These are phyloP conservation scores for Kodamaea ohmeri DNA, from an alignment of 1,139 yeast genomes.

Conservation along the genomic window DNA sequence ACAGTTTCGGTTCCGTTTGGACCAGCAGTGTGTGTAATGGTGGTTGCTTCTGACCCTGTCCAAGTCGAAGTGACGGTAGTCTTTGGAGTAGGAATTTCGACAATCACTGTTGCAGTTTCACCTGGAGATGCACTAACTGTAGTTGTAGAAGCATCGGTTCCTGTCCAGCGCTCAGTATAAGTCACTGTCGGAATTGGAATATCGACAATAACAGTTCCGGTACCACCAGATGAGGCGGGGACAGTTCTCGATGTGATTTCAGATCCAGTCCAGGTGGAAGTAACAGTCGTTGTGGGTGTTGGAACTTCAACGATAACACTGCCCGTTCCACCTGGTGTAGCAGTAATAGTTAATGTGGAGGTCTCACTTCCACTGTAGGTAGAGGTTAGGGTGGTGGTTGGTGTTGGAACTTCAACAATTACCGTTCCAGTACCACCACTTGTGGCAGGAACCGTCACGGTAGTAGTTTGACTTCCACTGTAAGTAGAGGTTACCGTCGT, in stretches of 20 bases:
- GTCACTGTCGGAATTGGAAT: slow-evolving; percentile 14
- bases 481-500: not conserved
- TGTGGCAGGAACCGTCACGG: not conserved
- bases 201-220: slow-evolving; percentile 18
- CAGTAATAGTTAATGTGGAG: not conserved
- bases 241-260: slow-evolving; percentile 2
- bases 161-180: slow-evolving; percentile 3
- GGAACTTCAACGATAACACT: slow-evolving; percentile 13
- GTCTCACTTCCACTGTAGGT: not conserved
- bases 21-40: not conserved
- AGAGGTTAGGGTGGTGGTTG: slow-evolving; percentile 8
- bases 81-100: slow-evolving; percentile 1
- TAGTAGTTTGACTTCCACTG: not conserved
- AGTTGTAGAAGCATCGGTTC: not conserved
- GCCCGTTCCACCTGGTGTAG: slow-evolving; percentile 2
- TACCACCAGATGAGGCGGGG: slow-evolving; percentile 14
- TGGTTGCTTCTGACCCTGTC: not conserved
- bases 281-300: slow-evolving; percentile 13
- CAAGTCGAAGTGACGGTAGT: not conserved
- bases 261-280: slow-evolving; percentile 14
- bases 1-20: not conserved
- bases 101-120: slow-evolving; percentile 11
- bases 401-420: slow-evolving; percentile 14
- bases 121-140: slow-evolving; percentile 11
- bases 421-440: slow-evolving; percentile 6